Evolutionary conservation across 2,329 filamentous ascomycete genomes (phyloP).

Genomic region (Exophiala sp.): DNA sequence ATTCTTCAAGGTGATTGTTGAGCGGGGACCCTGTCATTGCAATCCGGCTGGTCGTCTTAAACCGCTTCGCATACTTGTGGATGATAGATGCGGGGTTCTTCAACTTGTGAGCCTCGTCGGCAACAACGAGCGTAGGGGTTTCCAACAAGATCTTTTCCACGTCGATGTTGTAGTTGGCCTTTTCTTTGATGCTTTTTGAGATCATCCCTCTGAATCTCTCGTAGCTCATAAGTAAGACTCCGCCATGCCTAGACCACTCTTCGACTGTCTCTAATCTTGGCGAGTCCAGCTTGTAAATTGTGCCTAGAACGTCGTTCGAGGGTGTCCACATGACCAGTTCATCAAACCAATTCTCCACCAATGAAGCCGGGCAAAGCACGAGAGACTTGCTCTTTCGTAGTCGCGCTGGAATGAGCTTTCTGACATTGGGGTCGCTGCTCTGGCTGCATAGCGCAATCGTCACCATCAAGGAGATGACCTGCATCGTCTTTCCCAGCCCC

Average conservation of each 20-base stretch:
- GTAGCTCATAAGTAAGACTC: conserved; percentile 73
- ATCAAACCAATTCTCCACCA: conserved; percentile 77
- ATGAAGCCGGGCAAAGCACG: conserved; percentile 66
- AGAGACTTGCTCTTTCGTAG: conserved; percentile 60
- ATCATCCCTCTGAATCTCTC: conserved; percentile 50
- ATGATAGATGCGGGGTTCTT: conserved; percentile 59
- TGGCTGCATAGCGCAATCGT: conserved; percentile 62
- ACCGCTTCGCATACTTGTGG: conserved; percentile 49
- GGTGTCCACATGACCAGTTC: conserved; percentile 69
- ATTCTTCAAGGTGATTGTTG: conserved; percentile 76
- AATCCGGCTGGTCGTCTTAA: conserved; percentile 66
- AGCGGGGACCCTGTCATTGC: conserved; percentile 83
- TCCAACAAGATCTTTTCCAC: conserved; percentile 50
- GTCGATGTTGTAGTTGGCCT: conserved; percentile 34
- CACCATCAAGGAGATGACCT: conserved; percentile 75
- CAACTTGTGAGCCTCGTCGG: conserved; percentile 76
- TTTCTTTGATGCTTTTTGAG: conserved; percentile 12
- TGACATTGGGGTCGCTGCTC: conserved; percentile 53
- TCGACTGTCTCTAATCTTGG: conserved; percentile 1
- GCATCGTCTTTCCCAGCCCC: conserved; percentile 90
- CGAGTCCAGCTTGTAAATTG: conserved; percentile 33
- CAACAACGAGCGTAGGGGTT: conserved; percentile 66
- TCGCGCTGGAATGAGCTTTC: conserved; percentile 60
- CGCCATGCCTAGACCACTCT: conserved; percentile 48
- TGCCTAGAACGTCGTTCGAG: conserved; percentile 46